phyloP scores from a whole-genome alignment of 306 rosid genomes.

The Lathyrus tuberosus region DNA sequence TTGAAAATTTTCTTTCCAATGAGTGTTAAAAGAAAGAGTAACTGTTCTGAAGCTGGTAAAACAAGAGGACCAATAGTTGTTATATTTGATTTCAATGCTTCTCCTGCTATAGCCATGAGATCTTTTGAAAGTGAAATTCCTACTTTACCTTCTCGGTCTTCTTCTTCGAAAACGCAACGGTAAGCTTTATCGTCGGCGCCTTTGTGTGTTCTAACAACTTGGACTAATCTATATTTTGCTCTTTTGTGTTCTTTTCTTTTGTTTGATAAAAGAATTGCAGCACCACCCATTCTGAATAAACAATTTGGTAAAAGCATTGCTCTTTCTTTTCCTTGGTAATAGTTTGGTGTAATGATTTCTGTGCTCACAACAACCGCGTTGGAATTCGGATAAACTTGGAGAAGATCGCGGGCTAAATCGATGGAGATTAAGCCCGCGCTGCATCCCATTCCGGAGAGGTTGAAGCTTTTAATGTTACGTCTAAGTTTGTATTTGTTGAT shows the following conservation, averaged over 20 bases:
- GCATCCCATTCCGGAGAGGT: constrained; percentile 88
- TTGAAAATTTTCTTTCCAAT: constrained; percentile 71
- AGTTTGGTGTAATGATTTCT: constrained; percentile 81
- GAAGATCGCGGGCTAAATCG: constrained; percentile 79
- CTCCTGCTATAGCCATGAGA: constrained; percentile 92
- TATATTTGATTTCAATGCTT: constrained; percentile 80
- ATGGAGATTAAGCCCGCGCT: constrained; percentile 79
- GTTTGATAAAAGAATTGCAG: constrained; percentile 72
- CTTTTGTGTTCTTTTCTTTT: constrained; percentile 51
- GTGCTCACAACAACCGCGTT: constrained; percentile 88
- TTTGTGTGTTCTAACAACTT: constrained; percentile 75
- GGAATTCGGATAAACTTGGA: constrained; percentile 76
- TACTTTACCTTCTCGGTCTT: constrained; percentile 75
- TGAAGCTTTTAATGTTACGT: constrained; percentile 79
- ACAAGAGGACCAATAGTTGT: constrained; percentile 88
- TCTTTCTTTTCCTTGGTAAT: constrained; percentile 81
- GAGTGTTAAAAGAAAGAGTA: constrained; percentile 65
- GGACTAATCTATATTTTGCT: constrained; percentile 65
- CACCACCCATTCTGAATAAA: constrained; percentile 89
- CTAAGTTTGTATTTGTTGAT: constrained; percentile 79
- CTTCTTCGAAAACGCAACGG: constrained; percentile 70
- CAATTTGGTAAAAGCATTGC: constrained; percentile 91
- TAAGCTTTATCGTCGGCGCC: constrained; percentile 77
- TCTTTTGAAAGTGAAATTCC: constrained; percentile 77
- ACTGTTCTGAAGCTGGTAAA: constrained; percentile 83